A percentile compares a stretch with the other conserved stretches of the same genome.
These are phyloP conservation scores for Arachis stenosperma DNA, from an alignment of 306 rosid species.

Conservation along the genomic window DNA sequence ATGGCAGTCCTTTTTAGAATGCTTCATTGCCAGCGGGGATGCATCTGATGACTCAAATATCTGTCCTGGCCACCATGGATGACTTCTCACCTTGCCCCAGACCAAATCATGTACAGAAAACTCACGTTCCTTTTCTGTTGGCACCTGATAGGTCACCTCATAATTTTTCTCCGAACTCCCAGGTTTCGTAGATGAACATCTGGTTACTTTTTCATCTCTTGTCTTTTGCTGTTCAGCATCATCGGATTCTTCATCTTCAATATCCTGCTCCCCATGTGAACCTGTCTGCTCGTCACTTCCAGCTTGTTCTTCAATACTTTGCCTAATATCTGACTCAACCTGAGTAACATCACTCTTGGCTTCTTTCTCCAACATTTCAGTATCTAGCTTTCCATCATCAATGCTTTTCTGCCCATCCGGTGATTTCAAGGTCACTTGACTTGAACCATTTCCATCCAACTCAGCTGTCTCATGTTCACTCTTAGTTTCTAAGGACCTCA, in stretches of 20 bases:
- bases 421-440: conserved; percentile 33
- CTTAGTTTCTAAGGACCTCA: conserved; percentile 38
- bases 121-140: conserved; percentile 58
- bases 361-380: conserved; percentile 28
- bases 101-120: conserved; percentile 79
- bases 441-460: conserved; percentile 32
- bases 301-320: conserved; percentile 44
- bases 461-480: conserved; percentile 24
- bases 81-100: conserved; percentile 98
- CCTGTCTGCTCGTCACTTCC: conserved; percentile 39
- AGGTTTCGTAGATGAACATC: conserved; percentile 32
- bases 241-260: conserved; percentile 46
- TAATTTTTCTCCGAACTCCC: conserved; percentile 38
- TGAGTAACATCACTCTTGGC: conserved; percentile 16
- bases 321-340: conserved; percentile 38
- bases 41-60: conserved; percentile 83
- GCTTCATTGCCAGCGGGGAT: conserved; percentile 80
- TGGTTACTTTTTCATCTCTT: conserved; percentile 42
- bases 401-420: conserved; percentile 43
- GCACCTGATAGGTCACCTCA: conserved; percentile 58
- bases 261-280: conserved; percentile 53
- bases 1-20: conserved; percentile 72
- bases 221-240: conserved; percentile 38
- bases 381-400: conserved; percentile 31
- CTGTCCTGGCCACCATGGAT: conserved; percentile 99